Base-by-base conservation (phyloP, 2,329 filamentous ascomycete species). In the Pseudogymnoascus sp. region DNA sequence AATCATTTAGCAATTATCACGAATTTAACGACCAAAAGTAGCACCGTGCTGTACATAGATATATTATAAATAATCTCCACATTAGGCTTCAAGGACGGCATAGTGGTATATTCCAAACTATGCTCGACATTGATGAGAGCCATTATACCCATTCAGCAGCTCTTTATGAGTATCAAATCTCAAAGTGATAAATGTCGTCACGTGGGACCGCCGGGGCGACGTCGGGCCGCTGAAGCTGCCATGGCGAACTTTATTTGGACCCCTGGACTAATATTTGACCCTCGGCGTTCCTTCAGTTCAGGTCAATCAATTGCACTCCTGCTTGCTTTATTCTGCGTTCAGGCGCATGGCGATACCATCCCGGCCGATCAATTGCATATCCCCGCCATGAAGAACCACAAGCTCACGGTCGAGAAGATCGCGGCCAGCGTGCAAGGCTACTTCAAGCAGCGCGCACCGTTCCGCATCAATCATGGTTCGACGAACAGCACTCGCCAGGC, bases 391-490 rank as follows among this genome's bases (percentile, higher is more conserved):
- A 62, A 66, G 38, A 54, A 71, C 70, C 62, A 80, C 66, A 68
- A 74, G 60, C 68, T 70, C 59, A 70, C 73, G 34, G 78, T 81
- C 22, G 68, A 73, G n/a, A 67, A 70, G 57, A 76, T 81, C 30
- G 73, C 77, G 5, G 70, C 72, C 3, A 73, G 71, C 63, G 74
- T 81, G 41, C 70, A 70, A 58, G 62, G 67, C 3, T 82, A 82
- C 70, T 67, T 78, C 68, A 71, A 74, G 20, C 76, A 75, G 58
- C 71, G 78, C 62, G 72, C 73, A 14, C 72, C 75, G 2, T 83
- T 81, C 65, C 75, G 80, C n/a, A 78, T 83, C 59, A 81, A 78
- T 66, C 81, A 84, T 73, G 81, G 81, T 60, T 79, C 76, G 5
- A 83, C 81, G 3, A 80, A 82, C 59, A 80, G 77, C 47, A 83